These are phyloP conservation scores for Ambrosiella cleistominuta DNA, from an alignment of 2,329 filamentous ascomycete genomes.

Conservation along the genomic window DNA sequence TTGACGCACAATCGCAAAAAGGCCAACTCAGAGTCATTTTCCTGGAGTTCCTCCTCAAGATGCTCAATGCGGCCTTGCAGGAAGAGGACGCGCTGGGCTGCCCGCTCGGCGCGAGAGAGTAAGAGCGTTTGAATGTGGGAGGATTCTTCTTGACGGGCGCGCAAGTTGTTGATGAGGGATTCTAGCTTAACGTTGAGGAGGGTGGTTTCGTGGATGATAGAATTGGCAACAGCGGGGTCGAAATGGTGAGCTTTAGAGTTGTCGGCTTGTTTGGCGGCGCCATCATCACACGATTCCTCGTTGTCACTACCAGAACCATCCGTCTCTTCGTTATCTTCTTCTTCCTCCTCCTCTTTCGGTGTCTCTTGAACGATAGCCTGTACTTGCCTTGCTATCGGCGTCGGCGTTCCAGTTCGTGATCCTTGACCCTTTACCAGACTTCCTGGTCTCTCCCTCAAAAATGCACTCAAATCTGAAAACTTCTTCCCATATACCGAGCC, in stretches of 20 bases:
- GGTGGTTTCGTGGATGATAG: constrained; percentile 18
- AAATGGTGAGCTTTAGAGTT: background rate
- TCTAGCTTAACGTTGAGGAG: constrained; percentile 34
- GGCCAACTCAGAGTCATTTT: constrained; percentile 41
- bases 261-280: background rate
- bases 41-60: constrained; percentile 39
- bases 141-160: constrained; percentile 40
- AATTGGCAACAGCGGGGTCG: constrained; percentile 15
- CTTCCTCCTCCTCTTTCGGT: background rate
- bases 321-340: background rate
- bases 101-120: constrained; percentile 37
- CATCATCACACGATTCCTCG: background rate
- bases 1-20: constrained; percentile 45
- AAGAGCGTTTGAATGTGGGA: constrained; percentile 46
- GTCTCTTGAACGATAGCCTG: background rate
- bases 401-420: constrained; percentile 5
- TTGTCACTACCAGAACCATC: background rate
- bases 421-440: background rate
- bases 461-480: constrained; percentile 9
- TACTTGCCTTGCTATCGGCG: background rate
- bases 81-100: constrained; percentile 40
- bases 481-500: constrained; percentile 8
- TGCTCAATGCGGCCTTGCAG: constrained; percentile 40
- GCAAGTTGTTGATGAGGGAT: constrained; percentile 31
- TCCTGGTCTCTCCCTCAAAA: constrained; percentile 7